These are phyloP conservation scores for Pseudophaeomoniella oleicola DNA, from an alignment of 2,329 filamentous ascomycete species.

Conservation along the genomic window DNA sequence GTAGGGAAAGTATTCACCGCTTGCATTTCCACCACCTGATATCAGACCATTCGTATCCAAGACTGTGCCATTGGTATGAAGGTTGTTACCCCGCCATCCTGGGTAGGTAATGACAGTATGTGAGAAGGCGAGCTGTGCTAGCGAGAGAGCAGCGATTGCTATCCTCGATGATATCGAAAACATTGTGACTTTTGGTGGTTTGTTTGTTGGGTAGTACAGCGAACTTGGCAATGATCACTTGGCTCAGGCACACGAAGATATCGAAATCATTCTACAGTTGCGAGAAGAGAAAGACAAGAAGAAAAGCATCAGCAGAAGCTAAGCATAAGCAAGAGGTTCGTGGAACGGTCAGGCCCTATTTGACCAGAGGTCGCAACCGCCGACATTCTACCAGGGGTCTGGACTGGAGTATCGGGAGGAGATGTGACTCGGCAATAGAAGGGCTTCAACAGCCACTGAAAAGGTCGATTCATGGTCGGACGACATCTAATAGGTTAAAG, in stretches of 20 bases:
- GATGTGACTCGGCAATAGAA: background rate
- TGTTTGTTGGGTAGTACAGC: no score
- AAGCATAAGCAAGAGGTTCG: background rate
- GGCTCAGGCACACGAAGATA: no score
- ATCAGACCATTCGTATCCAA: slow-evolving; percentile 31
- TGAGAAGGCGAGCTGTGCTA: slow-evolving; percentile 25
- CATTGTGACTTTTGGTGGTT: background rate
- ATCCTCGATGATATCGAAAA: background rate
- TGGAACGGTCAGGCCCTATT: background rate
- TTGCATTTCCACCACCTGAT: slow-evolving; percentile 27
- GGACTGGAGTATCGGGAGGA: no score
- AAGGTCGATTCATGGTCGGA: background rate
- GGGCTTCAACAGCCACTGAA: background rate
- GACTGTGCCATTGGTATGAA: slow-evolving; percentile 56
- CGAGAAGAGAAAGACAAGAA: background rate
- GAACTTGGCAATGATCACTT: no score
- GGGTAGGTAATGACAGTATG: slow-evolving; percentile 80
- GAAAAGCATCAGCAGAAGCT: no score
- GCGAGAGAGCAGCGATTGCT: background rate
- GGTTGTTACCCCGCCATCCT: slow-evolving; percentile 74
- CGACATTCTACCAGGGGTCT: background rate
- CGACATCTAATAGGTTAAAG: no score
- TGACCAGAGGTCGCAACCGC: background rate
- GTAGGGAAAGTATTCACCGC: slow-evolving; percentile 50
- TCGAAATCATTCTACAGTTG: no score